Base-by-base conservation (phyloP, 2,329 filamentous ascomycete species). In the Diaporthe aspalathi region DNA sequence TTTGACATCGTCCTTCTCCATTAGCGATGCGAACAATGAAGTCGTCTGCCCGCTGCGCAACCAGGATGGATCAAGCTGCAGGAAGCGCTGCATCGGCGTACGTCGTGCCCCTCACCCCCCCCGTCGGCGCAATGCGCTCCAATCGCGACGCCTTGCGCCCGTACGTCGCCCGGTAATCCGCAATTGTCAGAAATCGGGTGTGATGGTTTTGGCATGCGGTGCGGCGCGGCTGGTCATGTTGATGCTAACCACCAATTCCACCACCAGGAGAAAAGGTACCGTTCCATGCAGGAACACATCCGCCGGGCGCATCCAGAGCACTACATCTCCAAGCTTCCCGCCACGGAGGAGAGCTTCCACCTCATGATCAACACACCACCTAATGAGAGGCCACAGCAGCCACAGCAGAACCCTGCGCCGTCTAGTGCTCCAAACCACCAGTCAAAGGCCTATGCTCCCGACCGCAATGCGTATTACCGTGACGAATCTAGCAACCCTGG, bases 261-360 rank as follows among this genome's bases (percentile, higher is more conserved):
- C 47, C 16, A 68, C 68, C 69, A 82, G 80, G 80, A 82, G 73
- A 82, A 82, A 70, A 75, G 80, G 66, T 99, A 95, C 85, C 95
- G 96, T 82, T 98, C 96, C 74, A 98, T 99, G 94, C 96, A 98
- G 84, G 96, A 99, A 88, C 96, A 99, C 80, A 98, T 99, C 79
- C 94, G 96, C 78, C 92, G 96, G 82, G 96, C 96, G 76, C 96
- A 99, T 81, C 95, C 95, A 74, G 95, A 97, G 82, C 93, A 98
- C 82, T 98, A 98, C 85, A 97, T 99, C 77, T 92, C 96, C 65
- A 98, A 98, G 89, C 93, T 99, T 77, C 96, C 96, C 76, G 96
- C 96, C 65, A 99, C 96, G 76, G 96, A 98, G 83, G 95, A 98
- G 84, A 98, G 94, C 90, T 98, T 99, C 84, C 86, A 93, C 79